These are phyloP conservation scores for Acacia pycnantha DNA, from an alignment of 331 rosid genomes.

Conservation along the genomic window DNA sequence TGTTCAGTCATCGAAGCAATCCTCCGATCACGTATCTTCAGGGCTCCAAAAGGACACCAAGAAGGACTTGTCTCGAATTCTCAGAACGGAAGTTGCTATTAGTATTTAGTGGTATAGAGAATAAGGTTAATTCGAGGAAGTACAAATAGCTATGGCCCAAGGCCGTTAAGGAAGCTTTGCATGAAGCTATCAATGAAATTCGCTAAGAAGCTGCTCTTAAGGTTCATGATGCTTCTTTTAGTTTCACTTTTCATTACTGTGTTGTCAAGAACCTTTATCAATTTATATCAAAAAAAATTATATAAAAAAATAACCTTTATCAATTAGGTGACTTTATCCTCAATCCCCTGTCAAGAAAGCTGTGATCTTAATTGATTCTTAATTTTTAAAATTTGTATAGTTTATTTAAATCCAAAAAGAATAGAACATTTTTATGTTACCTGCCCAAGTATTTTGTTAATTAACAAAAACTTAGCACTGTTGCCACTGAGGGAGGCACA, in stretches of 20 bases:
- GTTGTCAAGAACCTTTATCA: no score
- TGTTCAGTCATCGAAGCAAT: constrained; percentile 41
- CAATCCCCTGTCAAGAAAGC: neutral
- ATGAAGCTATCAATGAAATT: constrained; percentile 57
- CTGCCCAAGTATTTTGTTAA: neutral
- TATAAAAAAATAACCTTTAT: no score
- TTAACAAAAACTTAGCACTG: neutral
- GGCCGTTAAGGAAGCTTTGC: constrained; percentile 75
- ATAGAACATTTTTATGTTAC: neutral
- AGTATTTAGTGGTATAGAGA: constrained; percentile 55
- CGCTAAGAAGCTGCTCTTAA: constrained; percentile 67
- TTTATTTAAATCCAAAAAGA: neutral
- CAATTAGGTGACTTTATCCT: neutral
- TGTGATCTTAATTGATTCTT: neutral
- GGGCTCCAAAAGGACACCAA: constrained; percentile 57
- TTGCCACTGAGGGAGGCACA: neutral
- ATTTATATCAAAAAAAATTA: no score
- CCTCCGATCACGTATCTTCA: constrained; percentile 25
- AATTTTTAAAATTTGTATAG: neutral
- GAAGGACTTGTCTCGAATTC: constrained; percentile 73
- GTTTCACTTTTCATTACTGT: neutral
- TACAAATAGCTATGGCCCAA: constrained; percentile 72
- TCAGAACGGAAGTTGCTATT: constrained; percentile 81
- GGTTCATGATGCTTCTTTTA: constrained; percentile 37
- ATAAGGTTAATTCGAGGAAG: constrained; percentile 64